Evolutionary conservation across 2,329 filamentous ascomycete species (phyloP), one percentile per base, ranked within the genome.

Genomic region (Tolypocladium pustulatum): DNA sequence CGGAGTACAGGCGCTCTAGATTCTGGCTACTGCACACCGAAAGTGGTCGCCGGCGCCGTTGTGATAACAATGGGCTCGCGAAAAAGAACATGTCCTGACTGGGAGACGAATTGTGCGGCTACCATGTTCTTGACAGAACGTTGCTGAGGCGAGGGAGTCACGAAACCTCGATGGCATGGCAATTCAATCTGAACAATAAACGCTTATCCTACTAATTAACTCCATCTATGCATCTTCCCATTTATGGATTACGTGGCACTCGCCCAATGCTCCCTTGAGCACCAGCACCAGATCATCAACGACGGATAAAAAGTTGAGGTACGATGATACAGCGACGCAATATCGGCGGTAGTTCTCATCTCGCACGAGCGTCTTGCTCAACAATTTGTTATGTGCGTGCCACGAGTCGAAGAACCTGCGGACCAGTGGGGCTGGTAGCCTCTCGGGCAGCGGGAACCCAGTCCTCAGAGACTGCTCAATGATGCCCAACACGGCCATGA

Each of bases 401-500:
- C 68, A 71, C 8, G 63, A 54, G n/a, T 71, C 65, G 55, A 71
- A 65, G 17, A 67, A 68, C 3, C 72, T 71, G 3, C 71, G 69
- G 1, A 79, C 63, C 27, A 81, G 62, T 2, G 79, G 79, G 1
- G 75, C 73, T 0, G 79, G 79, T 0, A 81, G 62, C 3, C 78
- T 68, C 56, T 78, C 75, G 0, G 79, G 79, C 0, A 80, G 63
- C 0, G 79, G 71, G n/a, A 74, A 72, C 0, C 76, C 78, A 0
- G 76, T 80, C 25, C 75, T 72, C 17, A 82, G 64, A 2, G 76
- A 68, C 55, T 80, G 77, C 55, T 79, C 76, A 8, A 78, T 65
- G 3, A 81, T 72, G 1, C 68, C 69, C 0, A 81, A 63, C 2
- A 81, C 76, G 1, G 76, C 76, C 79, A 81, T 82, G 56, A 79